A percentile compares a stretch with the other conserved stretches of the same genome.
Evolutionary conservation across 768 basidiomycete genomes (phyloP).

Genomic region (Pleurotus platypus): DNA sequence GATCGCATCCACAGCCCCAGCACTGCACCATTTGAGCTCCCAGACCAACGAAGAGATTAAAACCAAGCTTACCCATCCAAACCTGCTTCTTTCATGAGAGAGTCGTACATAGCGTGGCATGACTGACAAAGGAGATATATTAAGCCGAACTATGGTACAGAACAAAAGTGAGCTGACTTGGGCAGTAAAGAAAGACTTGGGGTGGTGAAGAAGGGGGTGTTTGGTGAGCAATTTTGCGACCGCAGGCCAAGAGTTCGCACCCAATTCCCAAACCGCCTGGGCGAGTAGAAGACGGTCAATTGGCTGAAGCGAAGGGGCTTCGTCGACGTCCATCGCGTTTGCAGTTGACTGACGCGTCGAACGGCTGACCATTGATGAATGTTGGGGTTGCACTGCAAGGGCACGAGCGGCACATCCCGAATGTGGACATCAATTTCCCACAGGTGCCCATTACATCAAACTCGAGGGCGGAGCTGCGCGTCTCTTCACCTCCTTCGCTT

Average conservation of each 20-base stretch:
- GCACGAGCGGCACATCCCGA: neutral
- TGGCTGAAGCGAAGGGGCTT: conserved; percentile 21
- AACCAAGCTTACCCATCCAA: conserved; percentile 51
- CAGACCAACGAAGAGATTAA: no score
- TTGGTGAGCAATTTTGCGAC: conserved; percentile 64
- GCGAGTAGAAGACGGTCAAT: conserved; percentile 79
- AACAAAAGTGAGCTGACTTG: conserved; percentile 41
- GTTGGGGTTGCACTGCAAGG: neutral
- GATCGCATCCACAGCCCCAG: conserved; percentile 45
- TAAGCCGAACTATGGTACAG: conserved; percentile 9
- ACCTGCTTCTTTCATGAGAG: conserved; percentile 65
- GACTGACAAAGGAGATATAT: conserved; percentile 35
- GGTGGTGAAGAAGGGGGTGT: conserved; percentile 66
- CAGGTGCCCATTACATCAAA: conserved; percentile 7
- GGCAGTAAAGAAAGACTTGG: conserved; percentile 64
- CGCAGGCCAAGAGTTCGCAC: conserved; percentile 62
- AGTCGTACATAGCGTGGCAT: conserved; percentile 63
- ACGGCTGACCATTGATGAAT: conserved; percentile 11
- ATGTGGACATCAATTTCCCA: conserved; percentile 6
- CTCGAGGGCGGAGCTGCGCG: neutral
- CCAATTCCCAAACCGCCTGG: conserved; percentile 84
- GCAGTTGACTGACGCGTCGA: conserved; percentile 14
- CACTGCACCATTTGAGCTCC: neutral
- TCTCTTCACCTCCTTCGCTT: conserved; percentile 11
- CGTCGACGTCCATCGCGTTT: conserved; percentile 12